Percentiles rank a stretch among this genome's conserved stretches.
phyloP scores from a whole-genome alignment of 345 rosid species.

The Brassica napus region DNA sequence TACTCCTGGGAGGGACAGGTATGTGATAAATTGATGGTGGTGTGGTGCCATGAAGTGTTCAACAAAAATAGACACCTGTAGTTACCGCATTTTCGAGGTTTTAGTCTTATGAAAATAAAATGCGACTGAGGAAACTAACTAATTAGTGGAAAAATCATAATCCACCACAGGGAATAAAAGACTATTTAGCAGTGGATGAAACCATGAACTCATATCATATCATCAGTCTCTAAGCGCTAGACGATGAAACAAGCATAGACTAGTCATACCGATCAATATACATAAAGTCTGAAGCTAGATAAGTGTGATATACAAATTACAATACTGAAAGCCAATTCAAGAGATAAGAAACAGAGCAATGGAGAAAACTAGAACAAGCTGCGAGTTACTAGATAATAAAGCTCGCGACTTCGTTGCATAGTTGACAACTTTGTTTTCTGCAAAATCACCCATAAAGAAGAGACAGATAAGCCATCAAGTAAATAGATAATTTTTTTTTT shows the following conservation, averaged over 20 bases:
- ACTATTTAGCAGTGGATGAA: background rate
- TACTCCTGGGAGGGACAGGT: background rate
- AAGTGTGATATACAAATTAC: background rate
- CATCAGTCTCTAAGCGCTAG: background rate
- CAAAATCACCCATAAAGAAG: conserved; percentile 10
- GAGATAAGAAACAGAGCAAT: conserved; percentile 17
- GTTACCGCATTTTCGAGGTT: background rate
- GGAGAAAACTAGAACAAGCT: background rate
- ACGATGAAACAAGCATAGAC: background rate
- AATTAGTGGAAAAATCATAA: background rate
- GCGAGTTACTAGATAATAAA: conserved; percentile 9
- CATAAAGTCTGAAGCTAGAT: background rate
- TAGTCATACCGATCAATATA: background rate
- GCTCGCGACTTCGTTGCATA: conserved; percentile 20
- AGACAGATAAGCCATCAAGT: background rate
- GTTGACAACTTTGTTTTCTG: conserved; percentile 27
- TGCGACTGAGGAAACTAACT: background rate
- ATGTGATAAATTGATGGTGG: background rate
- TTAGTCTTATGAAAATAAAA: background rate
- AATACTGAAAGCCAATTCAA: background rate
- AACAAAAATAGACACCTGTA: background rate
- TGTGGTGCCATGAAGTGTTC: background rate
- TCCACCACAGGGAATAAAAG: background rate
- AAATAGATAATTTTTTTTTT: background rate
- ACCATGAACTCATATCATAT: conserved; percentile 1